These are phyloP conservation scores for Botryosphaeria dothidea DNA, from an alignment of 2,329 filamentous ascomycete genomes.

Conservation along the genomic window DNA sequence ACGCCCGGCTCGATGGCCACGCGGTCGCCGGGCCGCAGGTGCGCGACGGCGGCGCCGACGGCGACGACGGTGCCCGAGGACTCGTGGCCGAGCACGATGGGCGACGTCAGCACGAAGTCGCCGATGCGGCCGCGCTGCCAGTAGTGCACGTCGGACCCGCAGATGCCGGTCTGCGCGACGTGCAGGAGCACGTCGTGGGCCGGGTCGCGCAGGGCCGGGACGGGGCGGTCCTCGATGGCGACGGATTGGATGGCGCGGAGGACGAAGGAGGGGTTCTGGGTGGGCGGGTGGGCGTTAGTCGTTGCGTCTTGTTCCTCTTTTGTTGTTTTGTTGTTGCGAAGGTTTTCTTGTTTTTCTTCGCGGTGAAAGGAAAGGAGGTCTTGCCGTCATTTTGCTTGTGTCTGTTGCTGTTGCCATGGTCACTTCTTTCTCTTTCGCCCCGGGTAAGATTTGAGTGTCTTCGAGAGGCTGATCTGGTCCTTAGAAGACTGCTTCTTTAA, in stretches of 20 bases:
- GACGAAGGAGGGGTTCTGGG: slow-evolving; percentile 51
- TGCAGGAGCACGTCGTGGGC: slow-evolving; percentile 21
- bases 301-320: background rate
- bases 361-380: background rate
- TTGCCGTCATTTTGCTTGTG: background rate
- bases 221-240: slow-evolving; percentile 46
- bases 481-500: no score
- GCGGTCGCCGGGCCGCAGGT: slow-evolving; percentile 24
- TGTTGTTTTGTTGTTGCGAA: background rate
- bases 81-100: slow-evolving; percentile 27
- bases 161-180: slow-evolving; percentile 22
- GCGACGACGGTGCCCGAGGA: slow-evolving; percentile 23
- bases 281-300: background rate
- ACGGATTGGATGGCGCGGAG: slow-evolving; percentile 48
- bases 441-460: background rate
- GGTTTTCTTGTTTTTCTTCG: background rate
- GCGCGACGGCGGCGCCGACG: slow-evolving; percentile 22
- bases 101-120: slow-evolving; percentile 21
- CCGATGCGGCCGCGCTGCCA: slow-evolving; percentile 24
- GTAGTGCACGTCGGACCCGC: slow-evolving; percentile 23
- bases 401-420: background rate
- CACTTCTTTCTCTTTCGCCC: background rate
- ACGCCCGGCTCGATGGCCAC: slow-evolving; percentile 28
- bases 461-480: no score
- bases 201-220: slow-evolving; percentile 32